Evolutionary conservation across 2,329 filamentous ascomycete genomes (phyloP), one percentile per base, ranked within the genome.

Genomic region (Phialophora tarda): DNA sequence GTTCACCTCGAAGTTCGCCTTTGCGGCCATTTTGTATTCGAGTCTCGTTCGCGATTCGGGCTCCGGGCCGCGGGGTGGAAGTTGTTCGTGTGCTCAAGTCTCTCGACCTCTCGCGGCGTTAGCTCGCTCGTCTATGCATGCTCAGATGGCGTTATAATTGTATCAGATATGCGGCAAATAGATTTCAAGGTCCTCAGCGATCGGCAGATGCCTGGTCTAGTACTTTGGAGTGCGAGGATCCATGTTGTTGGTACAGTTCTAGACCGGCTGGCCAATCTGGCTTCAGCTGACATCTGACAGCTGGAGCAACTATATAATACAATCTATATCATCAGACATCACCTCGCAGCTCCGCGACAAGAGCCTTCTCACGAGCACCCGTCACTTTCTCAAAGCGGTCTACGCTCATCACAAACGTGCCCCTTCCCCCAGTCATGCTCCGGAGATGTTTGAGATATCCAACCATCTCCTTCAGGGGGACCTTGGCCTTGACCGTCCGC

Each of bases 381-480:
- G 82, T 84, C 82, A 92, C 87, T 74, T 82, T 84, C 79, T 91
- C 89, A 77, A 91, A 92, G 44, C 84, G 83, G 79, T 91, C 89
- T 56, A 91, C 86, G 68, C 80, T 85, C 89, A 92, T 92, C 4
- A 91, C 86, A 76, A 91, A 92, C 1, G 89, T 91, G 0, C 89
- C 89, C 63, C 95, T 84, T 0, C 95, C 95, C 2, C 90, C 91
- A 3, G 94, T 99, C 81, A 97, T 85, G 78, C 92, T 93, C 60
- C 95, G 84, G 70, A 99, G 79, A 75, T 96, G 91, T 76, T 92
- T 92, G 72, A 98, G 83, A 78, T 98, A 99, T 50, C 94, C 91
- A 41, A 98, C 89, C 92, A 98, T 97, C 79, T 98, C 94, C 79
- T 95, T 96, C 73, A 98, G 83, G 34, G 95, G 95, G 30, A 98